These are phyloP conservation scores for Mycena venus DNA, from an alignment of 768 basidiomycete species.

Conservation along the genomic window DNA sequence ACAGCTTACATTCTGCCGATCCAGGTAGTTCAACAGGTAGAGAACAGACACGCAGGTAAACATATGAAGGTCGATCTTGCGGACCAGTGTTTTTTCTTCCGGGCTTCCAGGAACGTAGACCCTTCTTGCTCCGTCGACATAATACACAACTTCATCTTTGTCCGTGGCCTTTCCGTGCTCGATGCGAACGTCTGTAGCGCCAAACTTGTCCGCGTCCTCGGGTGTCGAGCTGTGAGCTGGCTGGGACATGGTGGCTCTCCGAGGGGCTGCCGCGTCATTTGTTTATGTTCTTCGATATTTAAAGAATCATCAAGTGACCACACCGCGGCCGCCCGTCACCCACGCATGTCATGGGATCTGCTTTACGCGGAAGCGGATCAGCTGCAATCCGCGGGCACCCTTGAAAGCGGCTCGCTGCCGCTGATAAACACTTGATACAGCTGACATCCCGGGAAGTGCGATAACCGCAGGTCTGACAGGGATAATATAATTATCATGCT, in stretches of 20 bases:
- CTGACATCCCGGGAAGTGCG: too few species aligned
- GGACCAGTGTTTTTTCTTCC: slow-evolving; percentile 25
- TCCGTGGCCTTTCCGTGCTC: slow-evolving; percentile 12
- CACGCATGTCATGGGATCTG: slow-evolving; percentile 19
- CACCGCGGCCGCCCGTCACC: slow-evolving; percentile 6
- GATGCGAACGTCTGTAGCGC: slow-evolving; percentile 21
- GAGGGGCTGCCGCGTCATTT: slow-evolving; percentile 15
- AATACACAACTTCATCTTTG: slow-evolving; percentile 22
- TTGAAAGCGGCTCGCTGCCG: too few species aligned
- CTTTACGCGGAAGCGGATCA: slow-evolving; percentile 4
- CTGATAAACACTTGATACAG: too few species aligned
- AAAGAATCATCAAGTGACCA: slow-evolving; percentile 22
- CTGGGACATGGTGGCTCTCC: slow-evolving; percentile 26
- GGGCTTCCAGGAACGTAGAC: slow-evolving; percentile 27
- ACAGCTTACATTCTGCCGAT: slow-evolving; percentile 25
- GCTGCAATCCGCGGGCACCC: neutral
- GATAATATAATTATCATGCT: too few species aligned
- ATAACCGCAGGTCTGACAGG: too few species aligned
- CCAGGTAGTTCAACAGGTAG: slow-evolving; percentile 30
- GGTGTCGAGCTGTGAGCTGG: slow-evolving; percentile 23
- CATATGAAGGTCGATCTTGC: slow-evolving; percentile 30
- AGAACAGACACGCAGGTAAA: slow-evolving; percentile 27
- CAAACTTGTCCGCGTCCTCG: slow-evolving; percentile 24
- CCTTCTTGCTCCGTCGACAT: slow-evolving; percentile 24
- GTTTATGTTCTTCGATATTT: slow-evolving; percentile 23